Evolutionary conservation across 2,329 filamentous ascomycete species (phyloP).

Genomic region (Fusarium acutatum): DNA sequence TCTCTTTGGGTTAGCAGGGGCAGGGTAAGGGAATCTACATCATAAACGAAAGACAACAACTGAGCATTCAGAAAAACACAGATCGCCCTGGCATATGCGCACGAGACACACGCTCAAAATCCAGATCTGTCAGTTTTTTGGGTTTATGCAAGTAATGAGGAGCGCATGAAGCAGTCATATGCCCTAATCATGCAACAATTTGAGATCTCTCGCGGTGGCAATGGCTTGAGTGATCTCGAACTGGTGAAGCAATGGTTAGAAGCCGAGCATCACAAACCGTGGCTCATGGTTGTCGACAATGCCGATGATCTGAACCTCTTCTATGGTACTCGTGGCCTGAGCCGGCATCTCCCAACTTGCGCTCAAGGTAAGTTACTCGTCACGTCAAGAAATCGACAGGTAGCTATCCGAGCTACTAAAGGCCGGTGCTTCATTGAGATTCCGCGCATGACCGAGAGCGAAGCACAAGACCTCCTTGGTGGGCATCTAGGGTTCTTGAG

Average conservation of each 20-base stretch:
- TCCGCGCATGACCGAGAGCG: background rate
- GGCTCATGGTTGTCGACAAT: background rate
- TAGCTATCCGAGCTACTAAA: background rate
- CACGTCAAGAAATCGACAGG: background rate
- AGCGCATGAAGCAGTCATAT: background rate
- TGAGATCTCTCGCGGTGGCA: background rate
- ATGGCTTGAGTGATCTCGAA: background rate
- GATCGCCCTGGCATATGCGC: background rate
- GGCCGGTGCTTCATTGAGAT: background rate
- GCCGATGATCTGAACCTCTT: background rate
- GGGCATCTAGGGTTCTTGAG: rapidly evolving
- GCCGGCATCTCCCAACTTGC: background rate
- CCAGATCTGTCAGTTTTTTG: background rate
- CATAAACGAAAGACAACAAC: background rate
- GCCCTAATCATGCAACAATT: background rate
- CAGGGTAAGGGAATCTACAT: background rate
- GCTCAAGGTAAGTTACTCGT: background rate
- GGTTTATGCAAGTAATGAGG: background rate
- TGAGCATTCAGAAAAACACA: background rate
- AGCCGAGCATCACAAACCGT: background rate
- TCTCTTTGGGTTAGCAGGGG: background rate
- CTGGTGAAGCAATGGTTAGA: background rate
- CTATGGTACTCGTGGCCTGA: background rate
- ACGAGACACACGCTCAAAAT: background rate
- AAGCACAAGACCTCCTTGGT: background rate